Conservation (phyloP, 2,329 filamentous ascomycete genomes). For the Fusarium sp. region DNA sequence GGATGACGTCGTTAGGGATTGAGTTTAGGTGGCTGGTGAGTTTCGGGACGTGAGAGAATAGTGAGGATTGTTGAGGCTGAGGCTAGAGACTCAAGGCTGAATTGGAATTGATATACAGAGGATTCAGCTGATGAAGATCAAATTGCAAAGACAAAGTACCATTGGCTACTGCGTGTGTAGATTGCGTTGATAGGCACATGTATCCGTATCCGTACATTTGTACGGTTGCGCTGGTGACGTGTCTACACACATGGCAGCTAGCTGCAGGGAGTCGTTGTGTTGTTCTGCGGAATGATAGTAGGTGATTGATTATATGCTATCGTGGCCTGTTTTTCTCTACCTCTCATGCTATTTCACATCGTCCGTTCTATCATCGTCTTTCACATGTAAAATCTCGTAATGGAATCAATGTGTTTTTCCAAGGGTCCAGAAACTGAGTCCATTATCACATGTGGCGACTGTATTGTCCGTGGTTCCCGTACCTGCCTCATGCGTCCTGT, state of each 20-base stretch:
- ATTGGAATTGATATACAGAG: neutral
- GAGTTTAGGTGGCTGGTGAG: constrained; percentile 9
- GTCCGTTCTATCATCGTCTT: neutral
- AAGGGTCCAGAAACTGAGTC: constrained; percentile 21
- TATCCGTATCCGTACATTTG: neutral
- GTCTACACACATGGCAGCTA: neutral
- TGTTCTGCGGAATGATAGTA: neutral
- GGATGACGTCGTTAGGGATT: constrained; percentile 15
- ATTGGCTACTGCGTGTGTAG: neutral
- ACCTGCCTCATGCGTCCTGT: constrained; percentile 10
- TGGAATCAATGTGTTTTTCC: neutral
- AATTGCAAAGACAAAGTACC: neutral
- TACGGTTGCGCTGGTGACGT: neutral
- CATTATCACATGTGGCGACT: constrained; percentile 45
- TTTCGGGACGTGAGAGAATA: neutral
- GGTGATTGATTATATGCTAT: constrained; percentile 4
- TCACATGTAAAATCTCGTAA: constrained; percentile 9
- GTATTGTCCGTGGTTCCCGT: neutral
- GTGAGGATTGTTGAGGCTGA: neutral
- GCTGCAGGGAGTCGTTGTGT: neutral
- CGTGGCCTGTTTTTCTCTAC: neutral
- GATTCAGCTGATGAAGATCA: neutral
- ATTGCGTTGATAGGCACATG: neutral
- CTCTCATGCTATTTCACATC: neutral
- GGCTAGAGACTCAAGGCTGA: neutral